phyloP scores from a whole-genome alignment of 208 protist species.

The Trypanosoma congolense region DNA sequence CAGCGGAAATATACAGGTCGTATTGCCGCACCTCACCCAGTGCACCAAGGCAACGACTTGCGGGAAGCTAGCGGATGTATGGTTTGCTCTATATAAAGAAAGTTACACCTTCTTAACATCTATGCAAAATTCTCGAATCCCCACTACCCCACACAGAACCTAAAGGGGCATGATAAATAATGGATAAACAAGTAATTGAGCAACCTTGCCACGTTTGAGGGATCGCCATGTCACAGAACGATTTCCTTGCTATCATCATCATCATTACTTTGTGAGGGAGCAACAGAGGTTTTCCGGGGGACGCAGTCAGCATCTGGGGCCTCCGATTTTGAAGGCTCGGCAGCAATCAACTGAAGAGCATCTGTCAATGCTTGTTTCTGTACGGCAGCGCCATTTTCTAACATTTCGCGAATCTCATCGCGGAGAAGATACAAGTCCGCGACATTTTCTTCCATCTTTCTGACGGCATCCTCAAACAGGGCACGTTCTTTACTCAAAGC shows the following conservation, averaged over 20 bases:
- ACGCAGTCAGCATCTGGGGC: background rate
- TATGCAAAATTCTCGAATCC: too few relatives aligned
- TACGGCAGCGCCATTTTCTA: slow-evolving; percentile 19
- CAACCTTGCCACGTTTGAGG: background rate
- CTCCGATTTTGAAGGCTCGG: background rate
- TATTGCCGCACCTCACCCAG: too few relatives aligned
- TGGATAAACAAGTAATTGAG: too few relatives aligned
- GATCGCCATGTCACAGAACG: slow-evolving; percentile 12
- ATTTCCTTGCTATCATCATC: slow-evolving; percentile 18
- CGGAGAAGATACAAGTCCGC: slow-evolving; percentile 49
- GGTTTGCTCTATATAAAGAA: too few relatives aligned
- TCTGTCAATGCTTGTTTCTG: slow-evolving; percentile 16
- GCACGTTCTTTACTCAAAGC: slow-evolving; percentile 53
- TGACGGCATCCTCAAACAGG: slow-evolving; percentile 34
- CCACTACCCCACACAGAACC: too few relatives aligned
- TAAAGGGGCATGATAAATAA: too few relatives aligned
- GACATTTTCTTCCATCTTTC: slow-evolving; percentile 50
- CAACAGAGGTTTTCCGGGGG: background rate
- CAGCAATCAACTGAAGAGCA: slow-evolving; percentile 17
- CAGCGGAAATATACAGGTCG: background rate
- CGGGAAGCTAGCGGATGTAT: too few relatives aligned
- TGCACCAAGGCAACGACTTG: too few relatives aligned
- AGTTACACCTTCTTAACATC: too few relatives aligned
- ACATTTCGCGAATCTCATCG: slow-evolving; percentile 55
- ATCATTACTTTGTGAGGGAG: background rate